phyloP scores from a whole-genome alignment of 192 early-diverging fungal genomes.

The Coemansia sp. region DNA sequence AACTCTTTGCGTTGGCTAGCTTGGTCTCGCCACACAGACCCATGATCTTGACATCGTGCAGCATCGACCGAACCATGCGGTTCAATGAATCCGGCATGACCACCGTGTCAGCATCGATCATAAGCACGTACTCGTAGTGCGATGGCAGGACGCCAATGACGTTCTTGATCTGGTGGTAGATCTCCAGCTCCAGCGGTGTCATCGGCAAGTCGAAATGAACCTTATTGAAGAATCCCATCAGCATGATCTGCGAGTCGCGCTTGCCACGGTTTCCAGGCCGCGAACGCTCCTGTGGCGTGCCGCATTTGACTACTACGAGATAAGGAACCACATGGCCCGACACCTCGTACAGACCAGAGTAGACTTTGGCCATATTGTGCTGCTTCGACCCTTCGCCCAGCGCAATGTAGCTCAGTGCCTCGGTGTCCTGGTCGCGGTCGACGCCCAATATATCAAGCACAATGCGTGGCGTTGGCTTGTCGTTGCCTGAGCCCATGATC shows the following conservation, averaged over 20 bases:
- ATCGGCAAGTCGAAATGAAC: constrained; percentile 92
- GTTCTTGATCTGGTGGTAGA: constrained; percentile 98
- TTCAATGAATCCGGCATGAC: constrained; percentile 91
- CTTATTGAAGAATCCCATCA: constrained; percentile 95
- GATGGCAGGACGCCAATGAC: constrained; percentile 94
- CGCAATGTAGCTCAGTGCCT: constrained; percentile 81
- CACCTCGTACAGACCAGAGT: constrained; percentile 91
- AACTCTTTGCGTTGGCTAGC: constrained; percentile 85
- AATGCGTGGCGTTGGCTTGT: constrained; percentile 93
- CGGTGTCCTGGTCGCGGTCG: constrained; percentile 79
- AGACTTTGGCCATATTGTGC: constrained; percentile 96
- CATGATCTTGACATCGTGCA: constrained; percentile 87
- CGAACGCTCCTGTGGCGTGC: constrained; percentile 74
- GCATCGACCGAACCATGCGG: constrained; percentile 86
- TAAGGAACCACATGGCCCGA: constrained; percentile 90
- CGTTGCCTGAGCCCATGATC: constrained; percentile 94
- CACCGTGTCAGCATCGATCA: constrained; percentile 97
- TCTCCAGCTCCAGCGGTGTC: constrained; percentile 93
- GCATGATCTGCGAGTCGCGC: constrained; percentile 96
- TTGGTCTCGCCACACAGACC: constrained; percentile 94
- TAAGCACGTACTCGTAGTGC: constrained; percentile 94
- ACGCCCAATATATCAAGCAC: constrained; percentile 94
- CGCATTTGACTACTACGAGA: constrained; percentile 90
- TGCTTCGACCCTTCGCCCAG: constrained; percentile 83
- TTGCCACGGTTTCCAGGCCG: constrained; percentile 96